Percentiles rank a stretch among this genome's conserved stretches.
These are phyloP conservation scores for Russula dissimulans DNA, from an alignment of 768 basidiomycete genomes.

Conservation along the genomic window DNA sequence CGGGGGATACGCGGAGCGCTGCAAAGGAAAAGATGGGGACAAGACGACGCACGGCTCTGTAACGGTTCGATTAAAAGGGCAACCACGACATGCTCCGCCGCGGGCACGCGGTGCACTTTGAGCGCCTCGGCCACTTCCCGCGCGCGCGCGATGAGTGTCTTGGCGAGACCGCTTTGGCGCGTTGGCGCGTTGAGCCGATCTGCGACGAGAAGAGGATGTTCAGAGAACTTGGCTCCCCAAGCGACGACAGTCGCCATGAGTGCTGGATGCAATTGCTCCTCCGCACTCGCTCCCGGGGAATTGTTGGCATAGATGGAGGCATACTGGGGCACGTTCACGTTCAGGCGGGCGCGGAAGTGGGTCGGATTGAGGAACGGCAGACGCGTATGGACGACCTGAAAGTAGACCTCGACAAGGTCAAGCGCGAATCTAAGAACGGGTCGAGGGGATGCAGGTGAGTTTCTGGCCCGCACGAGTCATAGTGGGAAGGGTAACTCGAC, in stretches of 20 bases:
- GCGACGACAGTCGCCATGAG: conserved; percentile 81
- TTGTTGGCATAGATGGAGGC: conserved; percentile 19
- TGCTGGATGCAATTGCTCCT: conserved; percentile 53
- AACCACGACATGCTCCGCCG: conserved; percentile 73
- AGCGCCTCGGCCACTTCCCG: conserved; percentile 80
- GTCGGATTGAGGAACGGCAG: conserved; percentile 79
- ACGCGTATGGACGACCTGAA: conserved; percentile 87
- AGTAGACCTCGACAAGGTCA: conserved; percentile 94
- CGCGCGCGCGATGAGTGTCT: conserved; percentile 67
- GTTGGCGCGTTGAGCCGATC: conserved; percentile 59
- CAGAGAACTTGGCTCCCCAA: conserved; percentile 91
- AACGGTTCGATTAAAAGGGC: conserved; percentile 73
- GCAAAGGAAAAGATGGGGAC: neutral
- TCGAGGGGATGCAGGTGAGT: conserved; percentile 16
- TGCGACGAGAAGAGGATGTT: conserved; percentile 72
- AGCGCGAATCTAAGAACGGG: conserved; percentile 63
- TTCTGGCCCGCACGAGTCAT: conserved; percentile 5
- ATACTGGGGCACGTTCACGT: conserved; percentile 20
- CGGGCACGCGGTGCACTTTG: conserved; percentile 77
- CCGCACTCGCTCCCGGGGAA: conserved; percentile 19
- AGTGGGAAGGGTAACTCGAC: conserved; percentile 28
- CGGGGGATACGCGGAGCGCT: neutral
- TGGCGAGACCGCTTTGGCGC: conserved; percentile 70
- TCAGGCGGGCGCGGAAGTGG: conserved; percentile 65
- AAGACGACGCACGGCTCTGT: conserved; percentile 70